A percentile compares a stretch with the other conserved stretches of the same genome.
Evolutionary conservation across 495 filamentous ascomycete species (phyloP).

Genomic region (Thermothielavioides terrestris): DNA sequence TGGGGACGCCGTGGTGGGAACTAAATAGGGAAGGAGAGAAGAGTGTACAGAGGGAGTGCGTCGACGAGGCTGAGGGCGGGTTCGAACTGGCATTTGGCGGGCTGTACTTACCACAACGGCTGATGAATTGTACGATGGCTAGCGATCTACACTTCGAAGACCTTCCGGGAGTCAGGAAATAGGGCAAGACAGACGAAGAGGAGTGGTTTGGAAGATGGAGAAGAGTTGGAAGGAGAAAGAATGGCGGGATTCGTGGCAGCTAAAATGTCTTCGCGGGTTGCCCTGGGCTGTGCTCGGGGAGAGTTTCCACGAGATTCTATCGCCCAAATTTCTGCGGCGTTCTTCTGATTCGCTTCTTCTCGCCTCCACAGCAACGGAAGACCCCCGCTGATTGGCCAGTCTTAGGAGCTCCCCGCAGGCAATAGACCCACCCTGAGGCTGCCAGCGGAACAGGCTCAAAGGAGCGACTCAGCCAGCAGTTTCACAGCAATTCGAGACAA

Average conservation of each 20-base stretch:
- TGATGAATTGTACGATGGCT: neutral
- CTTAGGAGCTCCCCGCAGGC: constrained; percentile 12
- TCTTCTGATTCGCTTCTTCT: constrained; percentile 26
- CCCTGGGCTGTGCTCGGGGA: constrained; percentile 21
- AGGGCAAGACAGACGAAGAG: constrained; percentile 5
- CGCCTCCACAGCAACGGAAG: constrained; percentile 23
- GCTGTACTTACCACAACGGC: constrained; percentile 17
- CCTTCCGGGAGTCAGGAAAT: neutral
- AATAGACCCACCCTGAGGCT: constrained; percentile 21
- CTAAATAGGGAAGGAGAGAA: neutral
- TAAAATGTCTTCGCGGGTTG: constrained; percentile 28
- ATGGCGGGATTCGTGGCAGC: constrained; percentile 20
- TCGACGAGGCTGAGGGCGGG: constrained; percentile 4
- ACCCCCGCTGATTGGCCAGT: constrained; percentile 19
- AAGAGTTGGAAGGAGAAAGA: constrained; percentile 6
- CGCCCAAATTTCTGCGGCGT: constrained; percentile 24
- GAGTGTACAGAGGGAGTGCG: neutral
- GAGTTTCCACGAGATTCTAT: constrained; percentile 35
- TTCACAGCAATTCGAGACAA: neutral
- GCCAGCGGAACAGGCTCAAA: constrained; percentile 6
- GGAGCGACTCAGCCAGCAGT: neutral
- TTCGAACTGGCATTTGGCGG: neutral
- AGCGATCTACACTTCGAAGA: constrained; percentile 15
- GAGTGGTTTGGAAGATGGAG: constrained; percentile 17
- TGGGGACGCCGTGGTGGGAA: neutral